These are phyloP conservation scores for Vigna unguiculata DNA, from an alignment of 306 rosid genomes.

Conservation along the genomic window DNA sequence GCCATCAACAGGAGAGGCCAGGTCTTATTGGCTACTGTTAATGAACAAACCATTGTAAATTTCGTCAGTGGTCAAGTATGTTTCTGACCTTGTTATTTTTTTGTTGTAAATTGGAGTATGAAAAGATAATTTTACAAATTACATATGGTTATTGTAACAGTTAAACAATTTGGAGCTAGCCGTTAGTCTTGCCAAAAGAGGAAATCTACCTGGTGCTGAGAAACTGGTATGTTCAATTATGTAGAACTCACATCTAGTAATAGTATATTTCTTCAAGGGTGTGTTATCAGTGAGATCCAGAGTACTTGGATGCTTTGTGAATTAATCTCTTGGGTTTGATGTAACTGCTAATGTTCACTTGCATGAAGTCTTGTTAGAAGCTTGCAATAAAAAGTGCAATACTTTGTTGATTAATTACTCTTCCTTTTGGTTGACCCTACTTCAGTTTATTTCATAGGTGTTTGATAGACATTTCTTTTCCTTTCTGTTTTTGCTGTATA, in stretches of 20 bases:
- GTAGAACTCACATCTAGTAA: conserved; percentile 16
- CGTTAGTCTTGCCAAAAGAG: conserved; percentile 98
- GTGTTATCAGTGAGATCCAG: neutral
- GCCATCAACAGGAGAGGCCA: conserved; percentile 98
- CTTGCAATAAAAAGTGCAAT: conserved; percentile 15
- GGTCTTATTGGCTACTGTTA: conserved; percentile 97
- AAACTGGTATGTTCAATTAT: conserved; percentile 69
- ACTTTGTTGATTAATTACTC: conserved; percentile 18
- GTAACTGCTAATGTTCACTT: conserved; percentile 17
- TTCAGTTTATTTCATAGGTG: conserved; percentile 10
- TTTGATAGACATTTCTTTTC: conserved; percentile 15
- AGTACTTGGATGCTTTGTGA: conserved; percentile 14
- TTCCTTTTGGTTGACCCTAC: neutral
- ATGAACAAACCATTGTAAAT: conserved; percentile 93
- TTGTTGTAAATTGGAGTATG: conserved; percentile 33
- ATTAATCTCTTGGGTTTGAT: conserved; percentile 26
- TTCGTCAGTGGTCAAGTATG: conserved; percentile 97
- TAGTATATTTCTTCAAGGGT: conserved; percentile 18
- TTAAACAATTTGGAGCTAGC: conserved; percentile 99
- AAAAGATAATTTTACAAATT: conserved; percentile 18
- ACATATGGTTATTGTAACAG: conserved; percentile 50
- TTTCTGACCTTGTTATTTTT: conserved; percentile 34
- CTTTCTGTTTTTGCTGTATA: conserved; percentile 26
- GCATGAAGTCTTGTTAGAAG: conserved; percentile 17
- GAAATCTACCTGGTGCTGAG: conserved; percentile 99